Evolutionary conservation across 106 monocot species (phyloP), one percentile per base, ranked within the genome.

Genomic region (Platanthera zijinensis): DNA sequence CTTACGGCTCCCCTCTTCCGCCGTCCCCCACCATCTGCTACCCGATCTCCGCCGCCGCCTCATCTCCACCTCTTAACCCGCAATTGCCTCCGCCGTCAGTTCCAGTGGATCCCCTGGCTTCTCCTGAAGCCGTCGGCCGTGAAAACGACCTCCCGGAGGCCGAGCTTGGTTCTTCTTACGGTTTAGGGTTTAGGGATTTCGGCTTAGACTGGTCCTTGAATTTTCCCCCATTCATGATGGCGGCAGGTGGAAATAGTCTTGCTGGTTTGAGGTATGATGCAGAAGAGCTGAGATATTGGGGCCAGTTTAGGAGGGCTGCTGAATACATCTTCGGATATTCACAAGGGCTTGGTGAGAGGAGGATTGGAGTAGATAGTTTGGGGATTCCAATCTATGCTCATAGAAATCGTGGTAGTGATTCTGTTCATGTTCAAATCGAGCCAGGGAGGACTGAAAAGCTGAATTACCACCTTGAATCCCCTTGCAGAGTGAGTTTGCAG

Each of bases 281-380:
- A 52, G 81, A 53, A 70, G 82, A 81, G 52, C 52, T 25, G 48
- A 75, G 80, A 22, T 78, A 78, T 76, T 83, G 90, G 90, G 81
- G 64, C 6, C 81, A 62, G 74, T 74, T 71, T 77, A 77, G 77
- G 80, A 66, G 91, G 76, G 86, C 83, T 18, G 84, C 84, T 46
- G 91, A 91, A 39, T 94, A 84, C 83, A 87, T 96, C 50, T 96
- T 96, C 48, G 90, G 85, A 17, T 91, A 89, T 81, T 79, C 81
- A 3, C 78, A 86, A 32, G 83, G 82, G 28, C 87, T 80, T 71
- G 95, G 95, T 7, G 87, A 87, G 80, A 81, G 86, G 73, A 84
- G 76, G 52, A 82, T 83, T 69, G 87, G 84, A 56, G 83, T 73
- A 0, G 90, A 96, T 78, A 80, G 79, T 69, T 83, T 78, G 22